phyloP scores from a whole-genome alignment of 225 moss, liverwort and hornwort genomes.

The Physcomitrium patens region DNA sequence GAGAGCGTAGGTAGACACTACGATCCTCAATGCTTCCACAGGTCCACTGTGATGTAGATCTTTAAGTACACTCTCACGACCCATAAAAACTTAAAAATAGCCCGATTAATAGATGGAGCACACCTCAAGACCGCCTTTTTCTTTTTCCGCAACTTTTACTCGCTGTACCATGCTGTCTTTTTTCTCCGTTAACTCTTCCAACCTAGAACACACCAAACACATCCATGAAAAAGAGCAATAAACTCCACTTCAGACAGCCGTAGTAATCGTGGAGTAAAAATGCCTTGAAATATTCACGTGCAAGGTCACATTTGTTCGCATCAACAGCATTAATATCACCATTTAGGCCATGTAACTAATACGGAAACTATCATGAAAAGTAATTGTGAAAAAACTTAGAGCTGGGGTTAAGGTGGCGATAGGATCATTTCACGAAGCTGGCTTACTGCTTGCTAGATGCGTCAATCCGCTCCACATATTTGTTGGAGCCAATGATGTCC shows the following conservation, averaged over 20 bases:
- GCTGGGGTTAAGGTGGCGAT: conserved; percentile 9
- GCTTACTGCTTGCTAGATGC: conserved; percentile 82
- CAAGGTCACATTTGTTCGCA: conserved; percentile 19
- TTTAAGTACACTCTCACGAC: conserved; percentile 1
- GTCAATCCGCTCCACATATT: conserved; percentile 88
- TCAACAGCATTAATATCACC: conserved; percentile 16
- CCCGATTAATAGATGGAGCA: not conserved
- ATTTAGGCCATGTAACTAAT: conserved; percentile 8
- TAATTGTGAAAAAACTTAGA: conserved; percentile 18
- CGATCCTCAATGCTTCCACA: conserved; percentile 21
- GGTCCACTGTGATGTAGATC: not conserved
- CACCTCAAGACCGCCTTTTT: conserved; percentile 89
- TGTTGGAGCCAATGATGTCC: conserved; percentile 95
- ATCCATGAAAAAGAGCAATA: conserved; percentile 11
- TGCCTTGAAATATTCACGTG: conserved; percentile 7
- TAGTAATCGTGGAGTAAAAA: not conserved
- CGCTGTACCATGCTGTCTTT: conserved; percentile 91
- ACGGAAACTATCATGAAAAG: conserved; percentile 22
- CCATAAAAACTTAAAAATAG: not conserved
- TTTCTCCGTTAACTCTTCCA: conserved; percentile 85
- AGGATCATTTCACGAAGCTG: not conserved
- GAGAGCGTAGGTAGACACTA: conserved; percentile 9
- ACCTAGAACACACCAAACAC: conserved; percentile 47
- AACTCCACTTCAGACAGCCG: conserved; percentile 10
- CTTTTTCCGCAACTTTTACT: conserved; percentile 93